These are phyloP conservation scores for Alliaria petiolata DNA, from an alignment of 345 rosid species.

Conservation along the genomic window DNA sequence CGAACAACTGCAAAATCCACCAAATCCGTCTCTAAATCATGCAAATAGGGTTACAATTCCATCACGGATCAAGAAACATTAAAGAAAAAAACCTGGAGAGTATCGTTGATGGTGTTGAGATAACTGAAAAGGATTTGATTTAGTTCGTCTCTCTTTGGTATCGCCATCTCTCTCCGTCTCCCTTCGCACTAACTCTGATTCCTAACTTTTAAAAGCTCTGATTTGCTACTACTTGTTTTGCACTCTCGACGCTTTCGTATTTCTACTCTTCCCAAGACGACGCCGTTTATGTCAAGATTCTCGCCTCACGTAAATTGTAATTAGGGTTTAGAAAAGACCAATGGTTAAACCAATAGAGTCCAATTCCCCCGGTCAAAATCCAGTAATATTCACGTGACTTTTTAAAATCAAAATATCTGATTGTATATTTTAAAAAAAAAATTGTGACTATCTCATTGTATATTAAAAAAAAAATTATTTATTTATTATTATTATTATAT, in stretches of 20 bases:
- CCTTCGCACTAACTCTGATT: background rate
- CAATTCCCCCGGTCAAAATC: no score
- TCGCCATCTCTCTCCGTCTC: conserved; percentile 47
- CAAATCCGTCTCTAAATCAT: background rate
- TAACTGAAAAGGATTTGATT: conserved; percentile 42
- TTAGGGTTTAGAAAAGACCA: no score
- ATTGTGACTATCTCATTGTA: no score
- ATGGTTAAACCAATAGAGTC: no score
- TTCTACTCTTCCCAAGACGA: background rate
- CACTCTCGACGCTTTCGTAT: background rate
- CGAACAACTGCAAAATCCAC: conserved; percentile 39
- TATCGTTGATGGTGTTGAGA: conserved; percentile 58
- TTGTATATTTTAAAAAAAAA: no score
- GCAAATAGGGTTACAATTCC: background rate
- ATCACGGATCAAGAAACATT: background rate
- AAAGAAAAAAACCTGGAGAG: conserved; percentile 52
- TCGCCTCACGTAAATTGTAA: no score
- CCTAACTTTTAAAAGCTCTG: background rate
- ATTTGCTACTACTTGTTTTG: background rate
- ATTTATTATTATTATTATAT: no score
- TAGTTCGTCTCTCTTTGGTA: conserved; percentile 45
- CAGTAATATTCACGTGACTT: no score
- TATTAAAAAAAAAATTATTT: no score
- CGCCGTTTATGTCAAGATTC: background rate
- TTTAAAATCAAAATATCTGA: no score